Evolutionary conservation across 176 grass and related monocot genomes (phyloP), one percentile per base, ranked within the genome.

Genomic region (Bothriochloa decipiens): DNA sequence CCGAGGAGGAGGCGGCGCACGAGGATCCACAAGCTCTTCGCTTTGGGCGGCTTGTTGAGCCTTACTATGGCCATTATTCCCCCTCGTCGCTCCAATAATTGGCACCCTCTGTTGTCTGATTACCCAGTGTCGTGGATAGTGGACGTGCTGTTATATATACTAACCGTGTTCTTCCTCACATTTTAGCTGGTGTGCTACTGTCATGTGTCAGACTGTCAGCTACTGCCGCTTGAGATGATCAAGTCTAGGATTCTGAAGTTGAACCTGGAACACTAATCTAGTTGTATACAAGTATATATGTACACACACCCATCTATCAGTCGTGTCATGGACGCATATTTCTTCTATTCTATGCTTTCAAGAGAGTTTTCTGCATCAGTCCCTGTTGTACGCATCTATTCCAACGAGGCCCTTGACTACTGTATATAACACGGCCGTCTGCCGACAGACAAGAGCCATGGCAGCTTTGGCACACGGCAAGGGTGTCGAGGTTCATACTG

Each of bases 1-100:
- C 76, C 33, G 81, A 77, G 49, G 70, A 90, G 20, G 57, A 87
- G 81, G 50, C 85, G 85, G 63, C 89, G 80, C 69, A 87, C 81
- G 7, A 91, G 85, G 32, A 62, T 16, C 85, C 84, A 84, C 42
- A 91, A 33, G 81, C 81, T 84, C 85, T 16, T 87, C 4, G 35
- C 63, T 63, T 37, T 76, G 8, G 85, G 81, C 29, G 39, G 70
- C 70, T 81, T 80, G 50, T 70, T 80, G 76, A 71, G 50, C 70
- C 70, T 33, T 10, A 29, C 29, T 28, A 67, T 7, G 8, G 82
- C 81, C 89, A 80, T 91, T 39, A 11, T 63, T 46, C 7, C 8
- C 23, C 33, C 10, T 8, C 9, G 10, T 8, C 9, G 1, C 45
- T 36, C 79, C 37, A 9, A 17, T 50, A 14, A 17, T 50, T 74